Evolutionary conservation across 345 rosid species (phyloP), one percentile per base, ranked within the genome.

Genomic region (Eucalyptus fibrosa): DNA sequence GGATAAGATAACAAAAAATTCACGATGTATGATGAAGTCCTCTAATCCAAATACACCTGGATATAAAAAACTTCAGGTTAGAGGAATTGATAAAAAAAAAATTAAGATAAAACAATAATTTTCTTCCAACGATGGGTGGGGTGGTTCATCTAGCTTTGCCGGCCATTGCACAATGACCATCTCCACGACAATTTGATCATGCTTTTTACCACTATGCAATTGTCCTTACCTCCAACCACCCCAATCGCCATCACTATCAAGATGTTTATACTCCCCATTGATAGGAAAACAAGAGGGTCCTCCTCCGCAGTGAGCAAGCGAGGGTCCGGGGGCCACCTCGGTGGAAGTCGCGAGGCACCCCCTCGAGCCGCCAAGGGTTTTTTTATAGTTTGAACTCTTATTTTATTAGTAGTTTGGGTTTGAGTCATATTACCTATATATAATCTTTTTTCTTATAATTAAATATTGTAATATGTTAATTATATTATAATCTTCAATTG

Each of bases 301-400:
- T 2, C 5, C 2, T 51, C 2, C 0, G 2, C 9, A 7, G 0
- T 16, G 56, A 51, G 59, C 12, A 2, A 55, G 62, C 2, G 5
- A 56, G 62, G 62, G 1, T 2, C 13, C 30, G 0, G 0, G 62
- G 30, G 62, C 28, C 5, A 1, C 62, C 30, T 24, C 0, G 0
- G 1, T 56, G 30, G 28, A 24, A 24, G 62, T 23, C 1, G 0
- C 1, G 3, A 23, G 62, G 5, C 12, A 23, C 1, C 26, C 60
- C 28, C 60, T 56, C 12, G 0, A 56, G 62, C 62, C 1, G 1
- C 30, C 12, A 10, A 10, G 30, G 62, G 6, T 2, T 56, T 44
- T 44, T 24, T 56, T 24, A 56, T 56, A 56, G 3, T 23, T 56
- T 56, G 13, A 56, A 23, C 1, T 0, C 3, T 1, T 56, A 56